Conservation (phyloP, 1,139 yeast genomes). For the Lodderomyces metapsilosis region DNA sequence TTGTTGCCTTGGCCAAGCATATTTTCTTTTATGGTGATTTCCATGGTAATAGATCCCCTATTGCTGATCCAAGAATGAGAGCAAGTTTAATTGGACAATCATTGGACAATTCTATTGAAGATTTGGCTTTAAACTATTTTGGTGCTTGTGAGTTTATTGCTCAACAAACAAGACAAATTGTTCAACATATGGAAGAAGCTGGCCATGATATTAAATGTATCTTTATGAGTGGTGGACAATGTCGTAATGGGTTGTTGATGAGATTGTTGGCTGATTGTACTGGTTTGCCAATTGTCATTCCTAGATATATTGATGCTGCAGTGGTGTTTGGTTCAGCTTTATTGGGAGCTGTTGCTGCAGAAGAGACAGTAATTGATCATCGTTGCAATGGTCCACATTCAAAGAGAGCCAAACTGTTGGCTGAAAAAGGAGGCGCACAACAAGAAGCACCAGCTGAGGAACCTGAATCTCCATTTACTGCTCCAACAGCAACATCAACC, state of each 20-base stretch:
- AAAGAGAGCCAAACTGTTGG: slow-evolving; percentile 38
- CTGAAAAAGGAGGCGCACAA: slow-evolving; percentile 17
- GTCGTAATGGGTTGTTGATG: slow-evolving; percentile 86
- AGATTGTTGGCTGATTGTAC: slow-evolving; percentile 90
- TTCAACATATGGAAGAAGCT: slow-evolving; percentile 73
- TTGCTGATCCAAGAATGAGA: slow-evolving; percentile 90
- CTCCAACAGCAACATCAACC: slow-evolving; percentile 69
- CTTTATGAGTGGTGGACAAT: slow-evolving; percentile 95
- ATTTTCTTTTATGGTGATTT: slow-evolving; percentile 92
- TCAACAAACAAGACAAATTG: slow-evolving; percentile 93
- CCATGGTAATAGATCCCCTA: slow-evolving; percentile 95
- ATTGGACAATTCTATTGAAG: slow-evolving; percentile 84
- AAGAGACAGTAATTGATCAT: slow-evolving; percentile 47
- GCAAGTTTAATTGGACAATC: slow-evolving; percentile 93
- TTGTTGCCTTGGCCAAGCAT: slow-evolving; percentile 78
- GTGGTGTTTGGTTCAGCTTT: slow-evolving; percentile 95
- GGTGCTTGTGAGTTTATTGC: slow-evolving; percentile 98
- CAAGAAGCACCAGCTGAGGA: neutral
- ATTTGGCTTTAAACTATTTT: slow-evolving; percentile 79
- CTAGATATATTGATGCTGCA: slow-evolving; percentile 93
- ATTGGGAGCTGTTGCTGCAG: slow-evolving; percentile 91
- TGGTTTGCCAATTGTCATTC: slow-evolving; percentile 88
- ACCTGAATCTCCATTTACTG: slow-evolving; percentile 64
- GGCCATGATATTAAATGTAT: slow-evolving; percentile 79
- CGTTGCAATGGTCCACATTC: slow-evolving; percentile 33